phyloP scores from a whole-genome alignment of 345 rosid species.

The Salix viminalis region DNA sequence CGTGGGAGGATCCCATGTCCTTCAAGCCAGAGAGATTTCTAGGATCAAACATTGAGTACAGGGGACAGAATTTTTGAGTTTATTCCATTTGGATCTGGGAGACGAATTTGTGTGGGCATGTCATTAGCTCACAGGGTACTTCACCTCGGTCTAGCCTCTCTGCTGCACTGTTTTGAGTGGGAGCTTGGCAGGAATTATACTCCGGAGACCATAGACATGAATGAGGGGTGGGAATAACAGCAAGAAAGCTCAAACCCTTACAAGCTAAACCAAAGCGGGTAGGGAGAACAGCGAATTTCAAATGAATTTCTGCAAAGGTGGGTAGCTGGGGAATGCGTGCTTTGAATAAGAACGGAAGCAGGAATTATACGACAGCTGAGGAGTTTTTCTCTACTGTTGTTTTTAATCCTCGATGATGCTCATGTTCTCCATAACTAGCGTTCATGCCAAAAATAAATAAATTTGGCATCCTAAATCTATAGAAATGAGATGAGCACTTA shows the following conservation, averaged over 20 bases:
- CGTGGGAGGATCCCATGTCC: conserved; percentile 14
- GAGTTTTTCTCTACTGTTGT: not conserved
- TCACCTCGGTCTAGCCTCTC: conserved; percentile 11
- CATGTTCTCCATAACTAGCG: not conserved
- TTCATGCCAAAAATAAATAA: no score
- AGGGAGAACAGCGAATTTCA: not conserved
- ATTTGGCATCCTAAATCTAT: no score
- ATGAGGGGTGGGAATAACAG: conserved; percentile 5
- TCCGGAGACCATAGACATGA: not conserved
- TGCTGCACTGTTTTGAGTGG: conserved; percentile 20
- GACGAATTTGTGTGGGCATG: conserved; percentile 15
- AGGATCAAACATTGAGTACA: conserved; percentile 13
- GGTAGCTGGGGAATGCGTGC: not conserved
- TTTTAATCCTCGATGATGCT: not conserved
- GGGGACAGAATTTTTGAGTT: conserved; percentile 9
- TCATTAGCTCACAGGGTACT: conserved; percentile 10
- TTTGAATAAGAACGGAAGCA: not conserved
- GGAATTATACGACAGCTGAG: no score
- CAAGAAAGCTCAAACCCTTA: conserved; percentile 7
- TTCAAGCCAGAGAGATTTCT: conserved; percentile 21
- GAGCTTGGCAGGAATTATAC: not conserved
- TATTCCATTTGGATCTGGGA: conserved; percentile 19
- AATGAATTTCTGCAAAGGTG: not conserved
- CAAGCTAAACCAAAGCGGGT: conserved; percentile 10
- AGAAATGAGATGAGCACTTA: no score